phyloP scores from a whole-genome alignment of 2,329 filamentous ascomycete species.

The Cordyceps pruinosa region DNA sequence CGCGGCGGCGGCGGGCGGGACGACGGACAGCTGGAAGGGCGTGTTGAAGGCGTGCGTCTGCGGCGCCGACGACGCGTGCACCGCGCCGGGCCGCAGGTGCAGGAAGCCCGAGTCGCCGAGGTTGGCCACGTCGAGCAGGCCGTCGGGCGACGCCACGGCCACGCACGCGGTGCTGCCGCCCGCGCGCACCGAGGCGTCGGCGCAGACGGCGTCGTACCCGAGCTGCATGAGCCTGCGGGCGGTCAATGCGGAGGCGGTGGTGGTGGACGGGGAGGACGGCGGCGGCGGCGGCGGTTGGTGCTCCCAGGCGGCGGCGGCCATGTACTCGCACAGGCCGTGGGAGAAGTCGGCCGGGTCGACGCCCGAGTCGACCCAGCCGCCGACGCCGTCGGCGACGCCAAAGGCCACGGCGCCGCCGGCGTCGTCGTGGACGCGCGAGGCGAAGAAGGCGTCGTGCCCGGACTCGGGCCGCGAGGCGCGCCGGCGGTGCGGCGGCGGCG shows the following conservation, averaged over 20 bases:
- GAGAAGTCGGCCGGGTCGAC: conserved; percentile 95
- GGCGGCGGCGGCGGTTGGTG: conserved; percentile 29
- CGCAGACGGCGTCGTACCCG: conserved; percentile 76
- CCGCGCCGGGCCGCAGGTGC: conserved; percentile 75
- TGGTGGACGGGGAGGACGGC: not conserved
- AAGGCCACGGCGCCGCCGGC: conserved; percentile 67
- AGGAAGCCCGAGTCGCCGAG: conserved; percentile 93
- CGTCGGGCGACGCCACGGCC: conserved; percentile 66
- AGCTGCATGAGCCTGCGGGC: conserved; percentile 69
- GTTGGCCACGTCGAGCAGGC: conserved; percentile 81
- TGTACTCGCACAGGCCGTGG: conserved; percentile 86
- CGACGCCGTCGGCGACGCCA: conserved; percentile 89
- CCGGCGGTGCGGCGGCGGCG: conserved; percentile 29
- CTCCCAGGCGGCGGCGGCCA: conserved; percentile 68
- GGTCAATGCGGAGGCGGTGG: conserved; percentile 36
- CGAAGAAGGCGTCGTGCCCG: conserved; percentile 95
- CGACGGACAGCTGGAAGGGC: conserved; percentile 85
- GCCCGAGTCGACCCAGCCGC: conserved; percentile 87
- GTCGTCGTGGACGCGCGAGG: conserved; percentile 67
- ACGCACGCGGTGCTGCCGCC: conserved; percentile 91
- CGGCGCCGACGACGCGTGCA: conserved; percentile 73
- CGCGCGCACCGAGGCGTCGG: conserved; percentile 65
- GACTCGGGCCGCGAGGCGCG: conserved; percentile 57
- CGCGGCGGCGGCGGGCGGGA: conserved; percentile 70
- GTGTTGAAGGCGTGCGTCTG: conserved; percentile 98